Percentiles rank a stretch among this genome's conserved stretches.
Conservation (phyloP, 805 yeast species). For the Metschnikowia peoriensis region DNA sequence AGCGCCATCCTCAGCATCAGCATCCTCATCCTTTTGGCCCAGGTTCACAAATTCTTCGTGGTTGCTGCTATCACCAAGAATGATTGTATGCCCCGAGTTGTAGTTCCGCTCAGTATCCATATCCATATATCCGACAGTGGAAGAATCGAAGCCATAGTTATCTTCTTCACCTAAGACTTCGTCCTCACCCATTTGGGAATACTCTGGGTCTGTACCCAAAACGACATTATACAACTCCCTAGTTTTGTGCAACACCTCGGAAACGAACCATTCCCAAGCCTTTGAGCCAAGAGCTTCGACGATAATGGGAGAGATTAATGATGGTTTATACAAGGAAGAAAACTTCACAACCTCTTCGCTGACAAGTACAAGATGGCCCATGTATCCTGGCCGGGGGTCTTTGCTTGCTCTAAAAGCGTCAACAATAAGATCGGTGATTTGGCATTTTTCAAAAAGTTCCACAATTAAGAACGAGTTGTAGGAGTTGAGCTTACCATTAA, state of each 20-base stretch:
- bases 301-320: constrained; percentile 56
- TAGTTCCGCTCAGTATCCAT: constrained; percentile 32
- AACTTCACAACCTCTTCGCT: constrained; percentile 96
- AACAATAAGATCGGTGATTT: constrained; percentile 38
- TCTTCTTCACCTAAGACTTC: constrained; percentile 10
- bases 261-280: constrained; percentile 51
- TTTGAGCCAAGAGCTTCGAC: constrained; percentile 51
- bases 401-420: constrained; percentile 45
- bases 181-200: constrained; percentile 10
- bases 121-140: constrained; percentile 40
- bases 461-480: constrained; percentile 59
- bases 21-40: constrained; percentile 12
- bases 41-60: constrained; percentile 32
- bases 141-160: constrained; percentile 29
- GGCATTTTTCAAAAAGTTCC: constrained; percentile 22
- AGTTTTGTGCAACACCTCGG: constrained; percentile 47
- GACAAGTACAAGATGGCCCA: constrained; percentile 94
- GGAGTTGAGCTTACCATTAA: constrained; percentile 89
- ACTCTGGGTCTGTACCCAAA: constrained; percentile 43
- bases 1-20: constrained; percentile 7
- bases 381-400: constrained; percentile 80
- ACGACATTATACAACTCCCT: constrained; percentile 58
- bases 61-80: constrained; percentile 35
- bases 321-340: constrained; percentile 58
- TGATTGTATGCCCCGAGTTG: constrained; percentile 23